Base-by-base conservation (phyloP, 1,139 yeast species). In the Suhomyces panamericanus region DNA sequence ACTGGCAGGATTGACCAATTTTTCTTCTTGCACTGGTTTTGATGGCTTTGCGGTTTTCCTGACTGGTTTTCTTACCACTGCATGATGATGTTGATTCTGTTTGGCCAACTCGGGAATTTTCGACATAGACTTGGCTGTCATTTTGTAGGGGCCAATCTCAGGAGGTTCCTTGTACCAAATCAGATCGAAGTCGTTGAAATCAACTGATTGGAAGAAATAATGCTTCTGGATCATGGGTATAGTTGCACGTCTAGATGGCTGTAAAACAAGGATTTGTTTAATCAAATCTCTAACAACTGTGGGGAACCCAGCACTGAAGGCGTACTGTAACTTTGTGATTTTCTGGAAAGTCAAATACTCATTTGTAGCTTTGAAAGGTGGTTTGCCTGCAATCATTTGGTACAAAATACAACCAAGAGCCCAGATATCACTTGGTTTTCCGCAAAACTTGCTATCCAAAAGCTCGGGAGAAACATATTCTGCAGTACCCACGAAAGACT, bases 401-500 rank as follows among this genome's bases (percentile, higher is more conserved):
- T 80, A 87, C 10, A 86, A 57, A 33, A 87, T 85, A 62, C 95
- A 87, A 0, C 95, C 95, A 51, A 85, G 65, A 0, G 95, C 93
- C 95, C 95, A 87, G 27, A 84, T 66, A 64, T 90, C 95, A 39
- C 90, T 83, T 22, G 85, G 85, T 55, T 79, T 83, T 12, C 88
- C 87, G 60, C 90, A 84, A 52, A 81, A 80, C 56, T 86, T 86
- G 55, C 72, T 76, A 45, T 83, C 81, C 41, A 87, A 65, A 31
- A 87, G 62, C 57, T 87, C 95, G 0, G 95, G 95, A 0, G 90
- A 82, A 2, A 86, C 93, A 51, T 80, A 80, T 50, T 80, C 85
- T 0, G 96, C 96, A 2, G 99, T 93, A 0, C 95, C 95, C 6
- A 86, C 95, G 66, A 86, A 86, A 0, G 91, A 85, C 13, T 85